Evolutionary conservation across 2,329 filamentous ascomycete genomes (phyloP), one percentile per base, ranked within the genome.

Genomic region (Penicillium palitans): DNA sequence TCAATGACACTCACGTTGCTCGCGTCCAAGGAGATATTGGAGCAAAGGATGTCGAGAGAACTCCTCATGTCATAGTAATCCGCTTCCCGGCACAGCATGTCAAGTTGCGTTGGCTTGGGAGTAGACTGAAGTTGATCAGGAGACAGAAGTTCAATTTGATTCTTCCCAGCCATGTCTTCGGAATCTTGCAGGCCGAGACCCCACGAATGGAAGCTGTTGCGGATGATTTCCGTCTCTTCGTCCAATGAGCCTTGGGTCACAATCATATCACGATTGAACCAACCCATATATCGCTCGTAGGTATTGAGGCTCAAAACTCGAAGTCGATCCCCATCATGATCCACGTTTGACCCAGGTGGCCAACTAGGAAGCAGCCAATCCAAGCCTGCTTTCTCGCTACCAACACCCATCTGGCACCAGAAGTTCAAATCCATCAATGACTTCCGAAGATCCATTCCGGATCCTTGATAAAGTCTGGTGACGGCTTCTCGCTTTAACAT

Each of bases 341-440:
- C 87, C 3, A 87, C 69, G 68, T 93, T 90, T 25, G 81, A 81
- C 0, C 90, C 90, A 45, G 82, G 84, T 9, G 90, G 90, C 86
- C 88, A 93, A 57, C 88, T 83, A 48, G 88, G 85, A 66, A 89
- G 87, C 67, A 96, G 90, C 93, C 96, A 99, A 67, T 93, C 90
- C 45, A 96, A 84, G 0, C 95, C 93, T 21, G 90, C 90, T 66
- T 90, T 90, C n/a, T 86, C 81, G 71, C 96, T 95, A 6, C 95
- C 96, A 10, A 99, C 86, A 0, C 89, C 91, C 76, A 98, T 92
- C 72, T 99, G 95, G 72, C 96, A 99, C 93, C 93, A 99, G 71
- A 96, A 95, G 71, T 96, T 88, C 29, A 99, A 82, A 61, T 98
- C 92, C 56, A 84, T 87, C 49, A 99, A 85, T 2, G 89, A 87